phyloP scores from a whole-genome alignment of 176 grass and related monocot species.

The Rhynchospora breviuscula region DNA sequence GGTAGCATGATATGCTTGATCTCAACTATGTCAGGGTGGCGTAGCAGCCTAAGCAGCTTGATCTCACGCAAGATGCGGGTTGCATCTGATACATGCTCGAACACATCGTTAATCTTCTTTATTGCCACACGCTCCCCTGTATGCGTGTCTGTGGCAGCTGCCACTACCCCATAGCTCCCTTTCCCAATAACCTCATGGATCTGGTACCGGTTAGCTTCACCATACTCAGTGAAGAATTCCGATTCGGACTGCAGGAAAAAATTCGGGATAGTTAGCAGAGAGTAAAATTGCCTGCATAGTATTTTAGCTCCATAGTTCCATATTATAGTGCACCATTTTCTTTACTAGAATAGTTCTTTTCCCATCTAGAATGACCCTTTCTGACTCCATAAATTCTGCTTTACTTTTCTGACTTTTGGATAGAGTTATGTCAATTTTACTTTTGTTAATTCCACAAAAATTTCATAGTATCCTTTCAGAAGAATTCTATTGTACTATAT shows the following conservation, averaged over 20 bases:
- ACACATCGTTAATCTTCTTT: conserved; percentile 79
- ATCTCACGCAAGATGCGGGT: conserved; percentile 78
- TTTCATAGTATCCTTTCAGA: not conserved
- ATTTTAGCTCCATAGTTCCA: not conserved
- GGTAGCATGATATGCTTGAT: conserved; percentile 90
- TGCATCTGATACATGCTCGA: conserved; percentile 77
- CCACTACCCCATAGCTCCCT: conserved; percentile 70
- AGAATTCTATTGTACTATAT: not conserved
- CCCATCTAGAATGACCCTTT: not conserved
- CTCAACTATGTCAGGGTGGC: conserved; percentile 67
- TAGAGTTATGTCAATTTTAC: not conserved
- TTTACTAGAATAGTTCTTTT: not conserved
- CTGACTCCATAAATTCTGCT: not conserved
- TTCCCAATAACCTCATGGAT: conserved; percentile 71
- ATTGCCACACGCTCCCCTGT: conserved; percentile 65
- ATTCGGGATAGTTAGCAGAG: conserved; percentile 8
- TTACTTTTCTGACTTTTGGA: not conserved
- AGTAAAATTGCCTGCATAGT: not conserved
- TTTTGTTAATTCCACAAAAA: not conserved
- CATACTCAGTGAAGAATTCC: conserved; percentile 71
- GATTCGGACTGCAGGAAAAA: conserved; percentile 32
- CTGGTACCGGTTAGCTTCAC: conserved; percentile 57
- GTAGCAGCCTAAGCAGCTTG: conserved; percentile 66
- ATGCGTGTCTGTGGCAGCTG: conserved; percentile 47
- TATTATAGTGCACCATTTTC: not conserved